A percentile compares a stretch with the other conserved stretches of the same genome.
Conservation (phyloP, 2,329 filamentous ascomycete genomes). For the Onygenales sp. region DNA sequence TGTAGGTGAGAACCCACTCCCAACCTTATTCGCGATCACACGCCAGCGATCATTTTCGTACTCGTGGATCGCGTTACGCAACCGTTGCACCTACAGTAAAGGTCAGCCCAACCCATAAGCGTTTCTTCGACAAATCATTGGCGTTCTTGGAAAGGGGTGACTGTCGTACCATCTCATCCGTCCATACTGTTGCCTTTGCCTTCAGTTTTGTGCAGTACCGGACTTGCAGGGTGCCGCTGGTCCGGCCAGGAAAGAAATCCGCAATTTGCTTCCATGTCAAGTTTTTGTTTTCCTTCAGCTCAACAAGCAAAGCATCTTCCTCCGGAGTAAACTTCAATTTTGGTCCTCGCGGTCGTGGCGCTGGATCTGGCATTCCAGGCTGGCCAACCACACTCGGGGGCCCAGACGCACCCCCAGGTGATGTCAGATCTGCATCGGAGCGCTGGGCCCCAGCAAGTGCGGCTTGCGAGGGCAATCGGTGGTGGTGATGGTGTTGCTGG, state of each 20-base stretch:
- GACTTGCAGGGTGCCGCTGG: constrained; percentile 83
- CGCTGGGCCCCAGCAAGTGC: constrained; percentile 57
- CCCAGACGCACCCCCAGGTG: constrained; percentile 42
- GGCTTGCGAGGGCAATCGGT: constrained; percentile 65
- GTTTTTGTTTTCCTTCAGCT: constrained; percentile 89
- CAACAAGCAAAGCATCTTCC: constrained; percentile 78
- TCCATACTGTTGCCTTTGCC: constrained; percentile 89
- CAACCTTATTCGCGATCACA: constrained; percentile 82
- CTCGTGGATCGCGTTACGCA: constrained; percentile 30
- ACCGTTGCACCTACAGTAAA: constrained; percentile 24
- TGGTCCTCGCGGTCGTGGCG: constrained; percentile 69
- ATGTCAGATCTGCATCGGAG: constrained; percentile 44
- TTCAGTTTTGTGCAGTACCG: constrained; percentile 93
- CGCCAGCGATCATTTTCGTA: constrained; percentile 69
- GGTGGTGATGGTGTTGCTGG: constrained; percentile 64
- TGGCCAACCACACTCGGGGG: constrained; percentile 81
- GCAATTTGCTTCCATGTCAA: constrained; percentile 97
- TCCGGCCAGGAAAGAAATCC: constrained; percentile 87
- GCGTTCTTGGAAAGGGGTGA: constrained; percentile 1
- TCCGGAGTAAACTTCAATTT: constrained; percentile 92
- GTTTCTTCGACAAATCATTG: not conserved
- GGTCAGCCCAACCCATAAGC: constrained; percentile 2
- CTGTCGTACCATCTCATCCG: constrained; percentile 68
- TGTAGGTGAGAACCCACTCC: constrained; percentile 75
- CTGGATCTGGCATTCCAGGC: constrained; percentile 76